Evolutionary conservation across 805 yeast genomes (phyloP), one percentile per base, ranked within the genome.

Genomic region (Pichia eremophila): DNA sequence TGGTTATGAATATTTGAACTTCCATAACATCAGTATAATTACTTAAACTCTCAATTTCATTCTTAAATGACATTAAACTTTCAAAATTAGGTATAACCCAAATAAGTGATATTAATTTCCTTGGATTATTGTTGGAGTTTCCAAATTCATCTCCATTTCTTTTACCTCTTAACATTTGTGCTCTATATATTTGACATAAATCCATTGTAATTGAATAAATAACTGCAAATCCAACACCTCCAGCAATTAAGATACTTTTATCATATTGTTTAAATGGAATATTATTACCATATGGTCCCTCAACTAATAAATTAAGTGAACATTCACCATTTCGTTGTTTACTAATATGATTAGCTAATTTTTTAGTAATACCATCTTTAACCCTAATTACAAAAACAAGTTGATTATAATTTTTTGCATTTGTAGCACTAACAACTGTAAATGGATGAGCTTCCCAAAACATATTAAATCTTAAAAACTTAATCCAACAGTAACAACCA

Each of bases 381-480:
- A 74, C 74, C 57, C 74, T 73, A 43, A 77, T 65, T 45, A 70
- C 64, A 44, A 81, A 68, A 31, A 62, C 62, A 41, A 65, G 46
- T 48, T 65, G 67, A 45, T 74, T 73, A 48, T 72, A 68, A 38
- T 77, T 70, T 17, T 68, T 64, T 12, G 66, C 71, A 9, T 63
- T 62, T 7, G 60, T 64, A 0, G 73, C 60, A 18, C 75, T 71
- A 17, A 75, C 66, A 18, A 75, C 67, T 0, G 85, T 79, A 54
- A 81, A 81, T 3, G 88, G 88, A 59, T 81, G 87, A 0, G 85
- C 78, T 55, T 81, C 82, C 78, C 82, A 77, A 56, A 78, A 75
- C 54, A 74, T 62, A 35, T 65, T 53, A 40, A 70, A 67, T 34
- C 57, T 65, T 40, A 78, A 56, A 52, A 76, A 69, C 54, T 76